Base-by-base conservation (phyloP, 768 basidiomycete species). In the Crassisporium funariophilum region DNA sequence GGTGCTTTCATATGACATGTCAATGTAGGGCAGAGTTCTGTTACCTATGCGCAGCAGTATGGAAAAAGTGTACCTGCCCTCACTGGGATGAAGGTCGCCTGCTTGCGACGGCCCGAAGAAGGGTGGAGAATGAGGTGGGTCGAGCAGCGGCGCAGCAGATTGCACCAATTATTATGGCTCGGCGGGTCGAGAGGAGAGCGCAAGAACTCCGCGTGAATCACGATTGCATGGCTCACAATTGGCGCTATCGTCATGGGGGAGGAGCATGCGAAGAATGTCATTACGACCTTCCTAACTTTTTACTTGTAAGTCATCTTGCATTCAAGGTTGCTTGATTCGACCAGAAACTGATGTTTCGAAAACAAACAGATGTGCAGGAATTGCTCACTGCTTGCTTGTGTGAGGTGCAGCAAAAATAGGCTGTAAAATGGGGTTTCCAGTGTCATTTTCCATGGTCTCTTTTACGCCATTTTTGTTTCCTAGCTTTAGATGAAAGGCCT, bases 1-100 rank as follows among this genome's bases (percentile, higher is more conserved):
- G 84, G 0, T 86, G 84, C 49, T 81, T 76, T 58, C 84, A 86
- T 39, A 84, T 86, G 66, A 82, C 75, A 11, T 86, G 84, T 50
- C 70, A 73, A 16, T 84, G 83, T 57, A 62, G 69, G 5, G 66
- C 71, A 0, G 58, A 86, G 52, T 86, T 86, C 60, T 86, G 84
- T 55, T 86, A 88, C 56, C 39, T 82, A 7, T 88, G 87, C 56
- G 78, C 79, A 0, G 73, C 59, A 21, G 67, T 49, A 8, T 88
- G 86, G 86, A 86, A 81, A 64, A 72, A 64, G 0, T 90, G 86
- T 46, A 4, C 1, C 0, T 88, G 86, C 49, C 67, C 68, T 0
- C 82, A 82, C 35, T 88, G 84, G 83, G 83, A 87, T 5, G 86
- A 87, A 47, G 41, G 53, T 0, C 62, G 68, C 4, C 54, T 72